Evolutionary conservation across 2,329 filamentous ascomycete species (phyloP), one percentile per base, ranked within the genome.

Genomic region (Aspergillus aculeatus): DNA sequence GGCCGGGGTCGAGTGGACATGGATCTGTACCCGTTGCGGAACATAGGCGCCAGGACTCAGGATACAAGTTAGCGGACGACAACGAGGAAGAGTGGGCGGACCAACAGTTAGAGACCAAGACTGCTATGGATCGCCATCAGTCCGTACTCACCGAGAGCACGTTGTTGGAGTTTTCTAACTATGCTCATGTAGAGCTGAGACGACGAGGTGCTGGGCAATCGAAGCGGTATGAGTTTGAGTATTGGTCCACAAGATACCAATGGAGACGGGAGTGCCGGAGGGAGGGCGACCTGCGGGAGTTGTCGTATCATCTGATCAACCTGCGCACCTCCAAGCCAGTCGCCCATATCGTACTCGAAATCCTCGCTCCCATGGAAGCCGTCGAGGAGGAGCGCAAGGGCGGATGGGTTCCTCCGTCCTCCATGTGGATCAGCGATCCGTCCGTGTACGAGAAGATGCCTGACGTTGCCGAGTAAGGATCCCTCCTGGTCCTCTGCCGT

Each of bases 81-180:
- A 74, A 78, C 24, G 75, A 80, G 50, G 71, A 75, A 57, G 69
- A 69, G 38, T 49, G 56, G n/a, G 65, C 67, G 19, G 61, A 67
- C 51, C 55, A 61, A 26, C 56, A 60, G 31, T 38, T 62, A 26
- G 63, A 55, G 4, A 56, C 52, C 31, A 59, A 60, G 47, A 63
- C 62, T 3, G 56, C 54, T 23, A 49, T 58, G 11, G 52, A 63
- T 60, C 61, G 57, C 32, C 58, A n/a, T 44, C 38, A 60, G 21
- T 54, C 76, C 56, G 70, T 81, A 49, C 85, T 90, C 19, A 90
- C 88, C 59, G 92, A 96, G 74, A 89, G 84, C 38, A 90, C 94
- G 73, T 91, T 92, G 77, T 84, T 99, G 35, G 94, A 98, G 73
- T 99, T 97, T 74, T 96, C 92, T 66, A 99, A 98, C 79, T 99